Conservation (phyloP, 1,284 basidiomycete species). For the Clitocybe nebularis region DNA sequence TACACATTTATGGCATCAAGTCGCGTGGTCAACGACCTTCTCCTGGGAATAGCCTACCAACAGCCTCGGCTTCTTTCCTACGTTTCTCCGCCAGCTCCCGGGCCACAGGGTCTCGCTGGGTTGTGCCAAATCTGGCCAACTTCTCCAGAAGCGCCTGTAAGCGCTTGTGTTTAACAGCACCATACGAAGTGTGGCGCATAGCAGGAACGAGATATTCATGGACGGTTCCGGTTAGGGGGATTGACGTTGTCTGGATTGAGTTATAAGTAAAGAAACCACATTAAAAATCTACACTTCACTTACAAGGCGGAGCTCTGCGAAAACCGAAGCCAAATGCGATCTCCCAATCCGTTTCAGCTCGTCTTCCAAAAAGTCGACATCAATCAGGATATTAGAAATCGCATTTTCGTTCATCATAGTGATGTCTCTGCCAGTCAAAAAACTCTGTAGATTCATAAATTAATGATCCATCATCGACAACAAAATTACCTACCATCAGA, state of each 20-base stretch:
- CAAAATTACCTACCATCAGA: conserved; percentile 60
- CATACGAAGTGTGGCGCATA: conserved; percentile 69
- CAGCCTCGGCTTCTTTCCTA: conserved; percentile 75
- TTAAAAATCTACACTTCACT: conserved; percentile 25
- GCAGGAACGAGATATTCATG: conserved; percentile 78
- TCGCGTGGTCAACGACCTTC: conserved; percentile 42
- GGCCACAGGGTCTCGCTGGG: conserved; percentile 53
- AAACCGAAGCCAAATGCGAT: conserved; percentile 68
- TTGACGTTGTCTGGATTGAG: conserved; percentile 63
- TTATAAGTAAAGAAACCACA: conserved; percentile 3
- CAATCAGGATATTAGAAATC: conserved; percentile 76
- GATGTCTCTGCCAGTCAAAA: conserved; percentile 76
- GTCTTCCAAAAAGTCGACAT: conserved; percentile 82
- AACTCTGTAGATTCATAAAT: conserved; percentile 48
- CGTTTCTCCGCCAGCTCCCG: conserved; percentile 68
- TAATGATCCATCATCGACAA: not conserved
- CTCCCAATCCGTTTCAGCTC: conserved; percentile 75
- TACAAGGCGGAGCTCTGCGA: conserved; percentile 80
- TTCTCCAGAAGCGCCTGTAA: conserved; percentile 82
- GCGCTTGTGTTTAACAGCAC: conserved; percentile 67
- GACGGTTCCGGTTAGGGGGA: conserved; percentile 72
- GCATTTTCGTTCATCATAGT: conserved; percentile 85
- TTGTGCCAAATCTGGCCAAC: conserved; percentile 63
- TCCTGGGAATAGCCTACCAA: conserved; percentile 66
- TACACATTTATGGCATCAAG: conserved; percentile 1